Conservation (phyloP, 208 protist genomes). For the Herpetomonas muscarum region DNA sequence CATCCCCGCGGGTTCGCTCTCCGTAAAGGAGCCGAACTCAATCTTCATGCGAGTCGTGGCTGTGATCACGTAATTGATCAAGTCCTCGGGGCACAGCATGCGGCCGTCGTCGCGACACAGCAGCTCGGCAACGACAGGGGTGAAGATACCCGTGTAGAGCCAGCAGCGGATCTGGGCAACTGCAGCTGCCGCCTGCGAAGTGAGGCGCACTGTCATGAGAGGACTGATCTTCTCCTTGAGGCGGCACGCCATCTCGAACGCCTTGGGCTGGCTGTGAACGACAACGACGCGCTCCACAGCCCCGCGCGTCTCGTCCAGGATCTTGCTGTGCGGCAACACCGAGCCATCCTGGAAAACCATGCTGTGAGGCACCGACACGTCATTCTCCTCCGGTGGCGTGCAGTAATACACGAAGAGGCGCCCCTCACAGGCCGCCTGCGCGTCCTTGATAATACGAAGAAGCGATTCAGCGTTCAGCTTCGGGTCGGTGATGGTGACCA, state of each 20-base stretch:
- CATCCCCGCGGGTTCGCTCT: conserved; percentile 22
- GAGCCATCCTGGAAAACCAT: conserved; percentile 28
- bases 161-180: conserved; percentile 25
- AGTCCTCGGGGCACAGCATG: conserved; percentile 42
- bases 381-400: conserved; percentile 2
- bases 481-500: conserved; percentile 12
- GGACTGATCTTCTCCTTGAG: conserved; percentile 7
- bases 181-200: conserved; percentile 16
- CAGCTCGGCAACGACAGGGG: conserved; percentile 33
- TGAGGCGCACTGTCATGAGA: conserved; percentile 21
- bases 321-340: conserved; percentile 9
- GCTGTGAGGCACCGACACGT: conserved; percentile 8
- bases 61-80: conserved; percentile 29
- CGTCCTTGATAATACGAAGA: background rate
- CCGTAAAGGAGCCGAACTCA: conserved; percentile 26
- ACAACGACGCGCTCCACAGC: conserved; percentile 28
- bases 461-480: conserved; percentile 2
- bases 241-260: conserved; percentile 15
- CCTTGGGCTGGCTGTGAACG: conserved; percentile 21
- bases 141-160: conserved; percentile 38
- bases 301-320: conserved; percentile 4
- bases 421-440: background rate
- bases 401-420: conserved; percentile 37
- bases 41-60: conserved; percentile 13
- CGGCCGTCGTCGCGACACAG: conserved; percentile 20